phyloP scores from a whole-genome alignment of 768 basidiomycete species.

The Megacollybia marginata region DNA sequence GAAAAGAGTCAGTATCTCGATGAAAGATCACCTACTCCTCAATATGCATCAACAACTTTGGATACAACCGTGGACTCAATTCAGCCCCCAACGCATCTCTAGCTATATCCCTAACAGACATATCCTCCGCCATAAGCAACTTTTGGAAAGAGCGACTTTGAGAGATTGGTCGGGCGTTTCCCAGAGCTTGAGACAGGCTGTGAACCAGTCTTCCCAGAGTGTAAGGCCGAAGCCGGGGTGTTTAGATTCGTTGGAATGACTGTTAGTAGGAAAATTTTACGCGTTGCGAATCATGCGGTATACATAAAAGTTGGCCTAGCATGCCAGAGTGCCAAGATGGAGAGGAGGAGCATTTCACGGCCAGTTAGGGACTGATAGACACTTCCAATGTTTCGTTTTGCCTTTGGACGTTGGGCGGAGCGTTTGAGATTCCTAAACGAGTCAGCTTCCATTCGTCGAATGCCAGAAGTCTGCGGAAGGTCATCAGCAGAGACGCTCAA shows the following conservation, averaged over 20 bases:
- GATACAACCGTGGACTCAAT: too few species aligned
- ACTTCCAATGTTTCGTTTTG: conserved; percentile 43
- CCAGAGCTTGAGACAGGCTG: too few species aligned
- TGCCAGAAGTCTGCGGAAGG: conserved; percentile 34
- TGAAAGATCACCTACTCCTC: too few species aligned
- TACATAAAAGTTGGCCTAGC: conserved; percentile 45
- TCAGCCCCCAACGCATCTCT: too few species aligned
- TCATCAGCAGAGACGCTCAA: not conserved
- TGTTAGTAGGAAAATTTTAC: too few species aligned
- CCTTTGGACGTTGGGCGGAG: conserved; percentile 49
- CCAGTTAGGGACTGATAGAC: too few species aligned
- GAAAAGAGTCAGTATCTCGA: too few species aligned
- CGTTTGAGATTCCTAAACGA: conserved; percentile 47
- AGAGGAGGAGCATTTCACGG: conserved; percentile 62
- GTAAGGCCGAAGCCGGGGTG: conserved; percentile 33
- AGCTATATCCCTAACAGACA: conserved; percentile 63
- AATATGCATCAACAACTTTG: too few species aligned
- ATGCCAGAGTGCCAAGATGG: conserved; percentile 66
- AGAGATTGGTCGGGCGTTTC: conserved; percentile 51
- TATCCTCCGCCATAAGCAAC: conserved; percentile 53
- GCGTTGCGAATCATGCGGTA: too few species aligned
- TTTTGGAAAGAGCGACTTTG: conserved; percentile 57
- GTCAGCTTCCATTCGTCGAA: conserved; percentile 57
- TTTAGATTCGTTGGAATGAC: too few species aligned
- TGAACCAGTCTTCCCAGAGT: conserved; percentile 44